phyloP scores from a whole-genome alignment of 2,329 filamentous ascomycete genomes.

The Fusarium sp. region DNA sequence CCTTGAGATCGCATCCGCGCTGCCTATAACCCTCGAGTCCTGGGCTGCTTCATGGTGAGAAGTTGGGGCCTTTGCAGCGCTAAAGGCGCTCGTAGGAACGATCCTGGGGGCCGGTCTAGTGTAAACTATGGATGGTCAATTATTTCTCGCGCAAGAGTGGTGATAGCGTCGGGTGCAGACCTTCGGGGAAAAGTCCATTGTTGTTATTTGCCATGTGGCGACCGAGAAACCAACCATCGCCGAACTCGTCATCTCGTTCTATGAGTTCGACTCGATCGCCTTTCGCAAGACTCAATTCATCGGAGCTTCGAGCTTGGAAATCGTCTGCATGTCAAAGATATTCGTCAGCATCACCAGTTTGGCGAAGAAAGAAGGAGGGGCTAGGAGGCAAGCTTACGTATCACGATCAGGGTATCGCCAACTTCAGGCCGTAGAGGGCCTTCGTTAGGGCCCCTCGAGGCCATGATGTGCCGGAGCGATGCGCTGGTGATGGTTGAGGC shows the following conservation, averaged over 20 bases:
- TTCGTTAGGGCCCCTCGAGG: conserved; percentile 51
- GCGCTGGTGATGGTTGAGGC: conserved; percentile 27
- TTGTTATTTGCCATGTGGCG: conserved; percentile 75
- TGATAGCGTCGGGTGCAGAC: conserved; percentile 55
- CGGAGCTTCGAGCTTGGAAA: conserved; percentile 87
- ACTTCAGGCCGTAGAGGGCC: conserved; percentile 61
- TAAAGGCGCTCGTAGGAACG: conserved; percentile 44
- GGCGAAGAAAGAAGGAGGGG: conserved; percentile 38
- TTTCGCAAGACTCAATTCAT: conserved; percentile 88
- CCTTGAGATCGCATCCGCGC: conserved; percentile 38
- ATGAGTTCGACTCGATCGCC: conserved; percentile 84
- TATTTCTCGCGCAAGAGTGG: conserved; percentile 18
- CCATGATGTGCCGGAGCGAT: conserved; percentile 50
- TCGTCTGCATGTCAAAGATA: conserved; percentile 68
- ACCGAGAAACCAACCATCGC: conserved; percentile 84
- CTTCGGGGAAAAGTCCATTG: conserved; percentile 83
- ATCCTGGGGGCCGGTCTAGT: conserved; percentile 65
- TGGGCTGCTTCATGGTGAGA: conserved; percentile 46
- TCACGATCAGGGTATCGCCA: conserved; percentile 73
- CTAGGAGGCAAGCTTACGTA: conserved; percentile 63
- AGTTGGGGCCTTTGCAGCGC: conserved; percentile 44
- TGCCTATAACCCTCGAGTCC: conserved; percentile 35
- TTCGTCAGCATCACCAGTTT: conserved; percentile 19
- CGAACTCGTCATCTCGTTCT: conserved; percentile 87
- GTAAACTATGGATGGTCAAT: conserved; percentile 60